Evolutionary conservation across 768 basidiomycete species (phyloP).

Genomic region (Macrolepiota fuliginosa): DNA sequence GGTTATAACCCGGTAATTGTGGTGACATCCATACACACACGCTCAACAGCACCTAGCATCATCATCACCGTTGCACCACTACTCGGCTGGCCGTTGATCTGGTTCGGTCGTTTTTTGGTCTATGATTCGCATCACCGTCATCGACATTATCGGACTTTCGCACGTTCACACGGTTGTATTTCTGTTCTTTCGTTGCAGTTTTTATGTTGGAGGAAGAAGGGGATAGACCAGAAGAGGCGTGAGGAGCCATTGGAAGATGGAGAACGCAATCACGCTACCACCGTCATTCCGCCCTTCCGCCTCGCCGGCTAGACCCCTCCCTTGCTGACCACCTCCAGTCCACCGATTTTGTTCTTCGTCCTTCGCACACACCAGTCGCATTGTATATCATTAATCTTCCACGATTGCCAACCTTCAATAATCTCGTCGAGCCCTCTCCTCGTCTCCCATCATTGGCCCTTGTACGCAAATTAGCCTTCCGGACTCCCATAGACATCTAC

Average conservation of each 20-base stretch:
- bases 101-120: conserved; percentile 14
- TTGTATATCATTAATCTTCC: conserved; percentile 2
- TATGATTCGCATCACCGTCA: conserved; percentile 14
- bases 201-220: conserved; percentile 16
- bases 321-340: not conserved
- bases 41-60: not conserved
- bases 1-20: not conserved
- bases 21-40: not conserved
- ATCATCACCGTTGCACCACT: conserved; percentile 2
- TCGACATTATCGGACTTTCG: conserved; percentile 24
- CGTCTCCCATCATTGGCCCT: not conserved
- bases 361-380: not conserved
- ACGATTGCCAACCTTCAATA: not conserved
- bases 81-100: conserved; percentile 17
- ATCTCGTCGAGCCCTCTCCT: not conserved
- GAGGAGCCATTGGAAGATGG: not conserved
- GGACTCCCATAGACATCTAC: conserved; percentile 1
- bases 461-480: not conserved
- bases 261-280: not conserved
- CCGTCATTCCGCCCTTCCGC: not conserved
- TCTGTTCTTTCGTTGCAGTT: conserved; percentile 8
- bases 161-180: conserved; percentile 18
- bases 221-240: conserved; percentile 8
- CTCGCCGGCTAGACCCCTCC: not conserved
- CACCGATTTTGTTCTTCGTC: not conserved